Conservation (phyloP, 768 basidiomycete genomes). For the Rhizopogon vinicolor region DNA sequence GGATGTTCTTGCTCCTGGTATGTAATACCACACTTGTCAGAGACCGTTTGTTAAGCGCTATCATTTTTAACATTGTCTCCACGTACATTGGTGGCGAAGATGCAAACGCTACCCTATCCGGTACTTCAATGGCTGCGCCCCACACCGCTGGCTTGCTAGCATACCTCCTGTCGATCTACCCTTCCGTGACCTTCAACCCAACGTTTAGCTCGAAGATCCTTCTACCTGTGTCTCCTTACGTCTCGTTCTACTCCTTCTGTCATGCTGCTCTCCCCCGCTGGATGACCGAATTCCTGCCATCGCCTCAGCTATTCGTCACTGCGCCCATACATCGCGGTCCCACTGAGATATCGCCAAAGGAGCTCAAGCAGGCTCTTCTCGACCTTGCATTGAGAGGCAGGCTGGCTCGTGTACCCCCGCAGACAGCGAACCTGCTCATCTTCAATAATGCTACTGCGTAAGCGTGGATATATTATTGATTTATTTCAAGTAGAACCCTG, state of each 20-base stretch:
- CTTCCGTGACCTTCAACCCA: conserved; percentile 59
- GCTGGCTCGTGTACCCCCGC: conserved; percentile 37
- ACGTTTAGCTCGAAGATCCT: conserved; percentile 32
- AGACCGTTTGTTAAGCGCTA: not conserved
- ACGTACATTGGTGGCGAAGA: conserved; percentile 67
- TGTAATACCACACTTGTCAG: conserved; percentile 6
- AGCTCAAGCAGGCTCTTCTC: conserved; percentile 75
- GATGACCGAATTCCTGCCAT: conserved; percentile 53
- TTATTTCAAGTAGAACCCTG: not conserved
- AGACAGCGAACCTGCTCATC: conserved; percentile 68
- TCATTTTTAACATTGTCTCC: conserved; percentile 74
- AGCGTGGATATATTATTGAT: not conserved
- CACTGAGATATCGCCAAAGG: conserved; percentile 51
- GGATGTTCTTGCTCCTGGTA: conserved; percentile 86
- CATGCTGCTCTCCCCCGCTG: conserved; percentile 55
- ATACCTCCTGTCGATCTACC: conserved; percentile 89
- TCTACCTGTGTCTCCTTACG: conserved; percentile 31
- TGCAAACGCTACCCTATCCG: conserved; percentile 73
- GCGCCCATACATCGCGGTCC: conserved; percentile 39
- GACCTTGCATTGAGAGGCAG: conserved; percentile 49
- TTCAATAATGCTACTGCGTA: conserved; percentile 71
- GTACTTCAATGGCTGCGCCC: conserved; percentile 94
- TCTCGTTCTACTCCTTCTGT: conserved; percentile 48
- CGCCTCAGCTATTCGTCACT: conserved; percentile 39
- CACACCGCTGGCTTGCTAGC: conserved; percentile 88